phyloP scores from a whole-genome alignment of 805 yeast genomes.

The Yarrowia hollandica region DNA sequence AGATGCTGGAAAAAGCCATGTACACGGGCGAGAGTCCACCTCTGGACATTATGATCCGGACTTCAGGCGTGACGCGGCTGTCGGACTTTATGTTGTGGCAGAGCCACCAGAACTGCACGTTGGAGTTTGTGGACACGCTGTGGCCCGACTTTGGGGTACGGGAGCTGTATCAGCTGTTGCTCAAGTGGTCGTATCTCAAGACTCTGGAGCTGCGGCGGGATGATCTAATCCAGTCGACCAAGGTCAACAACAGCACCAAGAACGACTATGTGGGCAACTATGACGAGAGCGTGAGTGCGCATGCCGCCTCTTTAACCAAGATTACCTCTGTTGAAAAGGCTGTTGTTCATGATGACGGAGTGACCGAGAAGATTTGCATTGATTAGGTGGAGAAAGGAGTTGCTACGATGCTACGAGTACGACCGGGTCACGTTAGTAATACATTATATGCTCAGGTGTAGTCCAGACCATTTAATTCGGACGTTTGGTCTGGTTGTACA shows the following conservation, averaged over 20 bases:
- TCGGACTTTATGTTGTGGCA: slow-evolving; percentile 95
- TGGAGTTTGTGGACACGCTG: slow-evolving; percentile 70
- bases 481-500: slow-evolving; percentile 47
- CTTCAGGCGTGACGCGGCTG: slow-evolving; percentile 80
- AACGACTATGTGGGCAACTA: slow-evolving; percentile 53
- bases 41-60: slow-evolving; percentile 77
- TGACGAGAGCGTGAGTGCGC: slow-evolving; percentile 12
- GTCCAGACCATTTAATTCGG: slow-evolving; percentile 31
- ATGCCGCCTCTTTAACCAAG: slow-evolving; percentile 10
- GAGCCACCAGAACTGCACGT: slow-evolving; percentile 55
- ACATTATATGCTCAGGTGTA: slow-evolving; percentile 15
- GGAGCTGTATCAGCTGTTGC: slow-evolving; percentile 20
- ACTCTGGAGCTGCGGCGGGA: slow-evolving; percentile 82
- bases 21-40: slow-evolving; percentile 75
- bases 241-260: slow-evolving; percentile 89
- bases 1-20: slow-evolving; percentile 54
- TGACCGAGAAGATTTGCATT: slow-evolving; percentile 1
- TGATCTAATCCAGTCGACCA: slow-evolving; percentile 82
- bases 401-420: not conserved
- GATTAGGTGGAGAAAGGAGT: not conserved
- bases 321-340: slow-evolving; percentile 3
- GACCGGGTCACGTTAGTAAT: too few species aligned
- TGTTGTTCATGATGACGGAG: not conserved
- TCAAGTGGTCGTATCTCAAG: slow-evolving; percentile 25
- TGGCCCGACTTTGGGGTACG: slow-evolving; percentile 78